Percentiles rank a stretch among this genome's conserved stretches.
Evolutionary conservation across 768 basidiomycete genomes (phyloP).

Genomic region (Suillus ampliporus): DNA sequence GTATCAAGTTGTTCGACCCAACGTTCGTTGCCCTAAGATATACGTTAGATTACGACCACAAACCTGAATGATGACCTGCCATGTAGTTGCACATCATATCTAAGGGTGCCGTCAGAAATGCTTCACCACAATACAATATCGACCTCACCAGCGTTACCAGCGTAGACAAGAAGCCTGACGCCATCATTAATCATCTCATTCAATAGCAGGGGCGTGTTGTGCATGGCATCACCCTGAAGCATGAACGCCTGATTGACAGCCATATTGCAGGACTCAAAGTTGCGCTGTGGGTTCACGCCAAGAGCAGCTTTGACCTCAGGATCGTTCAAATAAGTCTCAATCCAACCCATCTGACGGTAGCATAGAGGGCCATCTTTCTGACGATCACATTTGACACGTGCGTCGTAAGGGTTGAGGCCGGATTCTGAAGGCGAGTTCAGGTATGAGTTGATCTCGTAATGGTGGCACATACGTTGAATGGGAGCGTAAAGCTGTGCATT

Average conservation of each 20-base stretch:
- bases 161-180: slow-evolving; percentile 86
- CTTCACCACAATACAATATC: slow-evolving; percentile 3
- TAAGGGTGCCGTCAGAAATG: slow-evolving; percentile 28
- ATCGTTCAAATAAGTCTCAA: slow-evolving; percentile 88
- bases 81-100: slow-evolving; percentile 92
- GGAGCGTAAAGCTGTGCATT: slow-evolving; percentile 73
- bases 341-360: slow-evolving; percentile 83
- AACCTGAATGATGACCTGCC: slow-evolving; percentile 40
- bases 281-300: slow-evolving; percentile 64
- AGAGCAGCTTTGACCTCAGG: slow-evolving; percentile 78
- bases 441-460: not conserved
- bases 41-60: slow-evolving; percentile 3
- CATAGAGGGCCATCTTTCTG: slow-evolving; percentile 73
- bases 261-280: slow-evolving; percentile 78
- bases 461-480: slow-evolving; percentile 61
- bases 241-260: slow-evolving; percentile 82
- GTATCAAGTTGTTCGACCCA: slow-evolving; percentile 74
- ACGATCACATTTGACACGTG: slow-evolving; percentile 75
- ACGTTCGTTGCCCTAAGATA: slow-evolving; percentile 70
- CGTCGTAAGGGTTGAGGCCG: slow-evolving; percentile 92
- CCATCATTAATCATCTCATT: slow-evolving; percentile 84
- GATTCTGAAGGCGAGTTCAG: slow-evolving; percentile 46
- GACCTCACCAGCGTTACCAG: slow-evolving; percentile 75
- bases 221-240: slow-evolving; percentile 85
- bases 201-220: slow-evolving; percentile 78